A percentile compares a stretch with the other conserved stretches of the same genome.
Conservation (phyloP, 371 early-diverging fungal genomes). For the Nematocida parisii region DNA sequence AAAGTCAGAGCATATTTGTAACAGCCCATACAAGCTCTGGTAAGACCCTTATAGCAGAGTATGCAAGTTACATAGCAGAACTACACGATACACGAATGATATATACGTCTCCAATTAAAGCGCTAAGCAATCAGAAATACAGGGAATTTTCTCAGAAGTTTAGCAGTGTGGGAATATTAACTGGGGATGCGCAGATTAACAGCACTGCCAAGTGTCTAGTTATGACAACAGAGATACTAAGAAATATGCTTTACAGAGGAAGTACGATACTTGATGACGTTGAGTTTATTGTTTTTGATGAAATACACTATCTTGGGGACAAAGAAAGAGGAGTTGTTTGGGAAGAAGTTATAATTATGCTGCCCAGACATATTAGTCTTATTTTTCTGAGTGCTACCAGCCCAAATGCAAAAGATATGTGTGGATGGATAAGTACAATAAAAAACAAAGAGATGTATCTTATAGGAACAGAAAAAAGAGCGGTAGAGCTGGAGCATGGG, state of each 20-base stretch:
- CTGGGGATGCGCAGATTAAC: slow-evolving; percentile 95
- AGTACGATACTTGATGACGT: slow-evolving; percentile 90
- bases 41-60: slow-evolving; percentile 98
- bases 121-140: slow-evolving; percentile 96
- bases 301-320: slow-evolving; percentile 97
- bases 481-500: slow-evolving; percentile 89
- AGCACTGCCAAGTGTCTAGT: slow-evolving; percentile 89
- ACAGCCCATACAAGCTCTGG: slow-evolving; percentile 99
- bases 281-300: slow-evolving; percentile 98
- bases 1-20: slow-evolving; percentile 88
- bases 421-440: slow-evolving; percentile 97
- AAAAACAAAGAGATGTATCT: slow-evolving; percentile 91
- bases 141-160: slow-evolving; percentile 84
- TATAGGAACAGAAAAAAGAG: slow-evolving; percentile 87
- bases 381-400: slow-evolving; percentile 94
- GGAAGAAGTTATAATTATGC: slow-evolving; percentile 99
- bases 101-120: slow-evolving; percentile 98
- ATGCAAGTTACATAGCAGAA: slow-evolving; percentile 81
- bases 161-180: slow-evolving; percentile 86
- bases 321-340: slow-evolving; percentile 94
- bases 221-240: slow-evolving; percentile 98
- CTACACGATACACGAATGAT: slow-evolving; percentile 74
- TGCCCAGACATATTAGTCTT: slow-evolving; percentile 73
- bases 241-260: slow-evolving; percentile 92
- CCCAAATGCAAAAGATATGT: slow-evolving; percentile 95